A percentile compares a stretch with the other conserved stretches of the same genome.
Evolutionary conservation across 345 rosid species (phyloP).

Genomic region (Eucalyptus grandis): DNA sequence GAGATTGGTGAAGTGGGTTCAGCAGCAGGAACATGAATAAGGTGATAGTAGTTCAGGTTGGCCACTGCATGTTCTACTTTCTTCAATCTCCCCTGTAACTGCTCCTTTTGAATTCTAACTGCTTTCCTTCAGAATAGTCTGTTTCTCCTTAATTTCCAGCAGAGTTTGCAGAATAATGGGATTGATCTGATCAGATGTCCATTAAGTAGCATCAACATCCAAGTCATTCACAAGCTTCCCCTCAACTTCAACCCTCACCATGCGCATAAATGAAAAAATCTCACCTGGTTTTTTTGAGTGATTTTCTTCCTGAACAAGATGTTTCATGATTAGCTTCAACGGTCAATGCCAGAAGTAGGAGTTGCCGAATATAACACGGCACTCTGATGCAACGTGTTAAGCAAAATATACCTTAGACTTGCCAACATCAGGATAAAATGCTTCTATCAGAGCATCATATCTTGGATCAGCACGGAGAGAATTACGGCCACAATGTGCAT

Average conservation of each 20-base stretch:
- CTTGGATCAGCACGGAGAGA: slow-evolving; percentile 79
- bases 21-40: too few relatives aligned
- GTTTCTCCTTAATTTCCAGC: too few relatives aligned
- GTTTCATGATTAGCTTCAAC: not conserved
- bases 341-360: not conserved
- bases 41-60: too few relatives aligned
- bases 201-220: too few relatives aligned
- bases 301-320: not conserved
- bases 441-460: slow-evolving; percentile 70
- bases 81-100: too few relatives aligned
- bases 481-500: slow-evolving; percentile 71
- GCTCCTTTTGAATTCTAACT: too few relatives aligned
- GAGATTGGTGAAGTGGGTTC: too few relatives aligned
- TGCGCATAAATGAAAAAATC: not conserved
- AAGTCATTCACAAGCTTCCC: too few relatives aligned
- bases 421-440: slow-evolving; percentile 55
- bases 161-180: too few relatives aligned
- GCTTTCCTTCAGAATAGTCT: too few relatives aligned
- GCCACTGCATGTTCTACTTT: too few relatives aligned
- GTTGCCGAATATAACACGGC: not conserved
- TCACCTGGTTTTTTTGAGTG: not conserved
- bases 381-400: not conserved
- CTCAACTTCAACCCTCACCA: not conserved
- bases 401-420: slow-evolving; percentile 30
- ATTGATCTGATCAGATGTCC: too few relatives aligned